Evolutionary conservation across 2,329 filamentous ascomycete genomes (phyloP).

Genomic region (Paracoccidioides brasiliensis): DNA sequence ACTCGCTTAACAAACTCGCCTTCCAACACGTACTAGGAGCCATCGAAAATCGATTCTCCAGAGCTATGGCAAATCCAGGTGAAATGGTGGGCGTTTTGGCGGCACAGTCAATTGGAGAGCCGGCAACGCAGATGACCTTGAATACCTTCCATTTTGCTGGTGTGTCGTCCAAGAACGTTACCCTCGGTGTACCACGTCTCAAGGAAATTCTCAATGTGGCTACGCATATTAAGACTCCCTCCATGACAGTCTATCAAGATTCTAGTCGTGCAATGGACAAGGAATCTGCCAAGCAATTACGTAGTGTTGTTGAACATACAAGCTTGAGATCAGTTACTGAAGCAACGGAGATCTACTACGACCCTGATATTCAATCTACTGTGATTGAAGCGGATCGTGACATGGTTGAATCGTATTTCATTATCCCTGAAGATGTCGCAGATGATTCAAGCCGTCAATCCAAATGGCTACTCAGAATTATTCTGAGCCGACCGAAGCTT

Average conservation of each 20-base stretch:
- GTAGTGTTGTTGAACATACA: slow-evolving; percentile 86
- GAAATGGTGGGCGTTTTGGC: slow-evolving; percentile 98
- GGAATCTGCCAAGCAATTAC: slow-evolving; percentile 70
- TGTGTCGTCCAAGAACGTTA: slow-evolving; percentile 99
- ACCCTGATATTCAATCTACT: slow-evolving; percentile 76
- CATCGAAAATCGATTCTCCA: slow-evolving; percentile 75
- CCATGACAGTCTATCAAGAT: slow-evolving; percentile 83
- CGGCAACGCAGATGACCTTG: slow-evolving; percentile 96
- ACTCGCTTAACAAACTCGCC: slow-evolving; percentile 77
- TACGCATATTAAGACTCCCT: slow-evolving; percentile 95
- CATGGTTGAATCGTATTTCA: slow-evolving; percentile 93
- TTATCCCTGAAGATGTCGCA: slow-evolving; percentile 75
- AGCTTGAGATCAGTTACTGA: slow-evolving; percentile 84
- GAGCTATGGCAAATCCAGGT: slow-evolving; percentile 75
- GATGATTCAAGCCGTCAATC: slow-evolving; percentile 56
- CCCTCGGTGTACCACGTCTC: slow-evolving; percentile 92
- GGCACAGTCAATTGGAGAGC: slow-evolving; percentile 96
- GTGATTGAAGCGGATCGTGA: slow-evolving; percentile 78
- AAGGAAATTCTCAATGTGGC: slow-evolving; percentile 99
- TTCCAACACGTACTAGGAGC: slow-evolving; percentile 89
- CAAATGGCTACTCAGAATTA: slow-evolving; percentile 87
- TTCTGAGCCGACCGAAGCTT: slow-evolving; percentile 84
- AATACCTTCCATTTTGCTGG: slow-evolving; percentile 99
- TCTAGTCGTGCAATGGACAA: slow-evolving; percentile 49
- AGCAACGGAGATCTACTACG: slow-evolving; percentile 92